phyloP scores from a whole-genome alignment of 2,329 filamentous ascomycete genomes.

The Talaromyces pinophilus region DNA sequence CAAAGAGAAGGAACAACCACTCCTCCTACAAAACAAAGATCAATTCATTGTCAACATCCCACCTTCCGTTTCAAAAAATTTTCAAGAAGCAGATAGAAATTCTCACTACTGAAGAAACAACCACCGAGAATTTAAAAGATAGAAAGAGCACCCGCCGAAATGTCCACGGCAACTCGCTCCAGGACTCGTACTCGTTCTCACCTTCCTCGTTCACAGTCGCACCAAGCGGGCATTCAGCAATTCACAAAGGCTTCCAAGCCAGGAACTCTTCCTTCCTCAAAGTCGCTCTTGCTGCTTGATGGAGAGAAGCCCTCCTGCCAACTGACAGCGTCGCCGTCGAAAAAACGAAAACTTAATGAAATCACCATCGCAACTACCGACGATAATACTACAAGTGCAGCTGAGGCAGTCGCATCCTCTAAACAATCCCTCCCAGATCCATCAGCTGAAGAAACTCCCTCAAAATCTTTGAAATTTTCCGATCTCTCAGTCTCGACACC shows the following conservation, averaged over 20 bases:
- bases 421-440: not conserved
- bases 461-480: constrained; percentile 38
- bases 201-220: constrained; percentile 32
- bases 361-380: constrained; percentile 22
- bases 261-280: constrained; percentile 27
- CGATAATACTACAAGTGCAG: constrained; percentile 32
- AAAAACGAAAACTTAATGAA: constrained; percentile 44
- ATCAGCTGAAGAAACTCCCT: constrained; percentile 31
- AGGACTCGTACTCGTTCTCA: constrained; percentile 23
- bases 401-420: constrained; percentile 23
- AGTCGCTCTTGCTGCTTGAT: constrained; percentile 31
- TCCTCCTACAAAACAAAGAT: constrained; percentile 33
- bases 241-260: constrained; percentile 51
- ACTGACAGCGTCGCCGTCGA: constrained; percentile 39
- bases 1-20: constrained; percentile 23
- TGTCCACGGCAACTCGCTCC: constrained; percentile 23
- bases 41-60: constrained; percentile 26
- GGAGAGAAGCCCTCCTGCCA: constrained; percentile 34
- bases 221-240: constrained; percentile 44
- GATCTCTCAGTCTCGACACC: constrained; percentile 38
- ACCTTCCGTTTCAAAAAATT: not conserved
- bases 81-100: not conserved
- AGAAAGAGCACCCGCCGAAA: constrained; percentile 18
- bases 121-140: constrained; percentile 13
- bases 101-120: not conserved